Percentiles rank a stretch among this genome's conserved stretches.
Conservation (phyloP, 352 stramenopile genomes). For the Globisporangium paroecandrum region DNA sequence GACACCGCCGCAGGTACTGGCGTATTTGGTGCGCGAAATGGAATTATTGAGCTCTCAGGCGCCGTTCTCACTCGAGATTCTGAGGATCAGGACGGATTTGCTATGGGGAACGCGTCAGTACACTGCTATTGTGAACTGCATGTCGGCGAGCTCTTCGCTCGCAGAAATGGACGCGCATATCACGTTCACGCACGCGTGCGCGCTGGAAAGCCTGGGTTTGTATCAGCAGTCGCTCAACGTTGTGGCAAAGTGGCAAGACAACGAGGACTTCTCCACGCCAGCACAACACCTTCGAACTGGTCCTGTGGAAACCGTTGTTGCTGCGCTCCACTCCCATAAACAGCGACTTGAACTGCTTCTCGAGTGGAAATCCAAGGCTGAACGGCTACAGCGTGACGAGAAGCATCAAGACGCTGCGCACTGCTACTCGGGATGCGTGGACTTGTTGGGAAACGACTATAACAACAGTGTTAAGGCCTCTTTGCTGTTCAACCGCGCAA, state of each 20-base stretch:
- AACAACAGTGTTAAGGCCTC: constrained; percentile 18
- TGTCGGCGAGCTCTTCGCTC: constrained; percentile 18
- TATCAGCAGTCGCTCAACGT: constrained; percentile 23
- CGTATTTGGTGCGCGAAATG: constrained; percentile 22
- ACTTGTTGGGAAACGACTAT: constrained; percentile 10
- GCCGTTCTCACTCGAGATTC: constrained; percentile 24
- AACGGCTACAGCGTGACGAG: constrained; percentile 16
- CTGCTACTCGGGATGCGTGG: constrained; percentile 25
- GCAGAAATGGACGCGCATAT: constrained; percentile 14
- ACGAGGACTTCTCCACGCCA: not conserved
- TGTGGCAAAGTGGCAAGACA: not conserved
- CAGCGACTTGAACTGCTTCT: constrained; percentile 17
- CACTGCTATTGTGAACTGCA: constrained; percentile 15
- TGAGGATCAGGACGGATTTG: constrained; percentile 15
- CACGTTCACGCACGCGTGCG: constrained; percentile 25
- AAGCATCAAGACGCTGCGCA: constrained; percentile 17
- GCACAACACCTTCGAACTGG: not conserved
- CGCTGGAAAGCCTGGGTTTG: constrained; percentile 20
- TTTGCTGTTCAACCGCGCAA: constrained; percentile 24
- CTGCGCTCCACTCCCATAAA: constrained; percentile 13
- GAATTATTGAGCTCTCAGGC: constrained; percentile 18
- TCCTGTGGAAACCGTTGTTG: not conserved
- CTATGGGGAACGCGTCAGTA: constrained; percentile 24
- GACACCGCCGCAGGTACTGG: constrained; percentile 20
- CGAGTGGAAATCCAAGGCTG: constrained; percentile 19